These are phyloP conservation scores for Boletus eberwhitei DNA, from an alignment of 768 basidiomycete species.

Conservation along the genomic window DNA sequence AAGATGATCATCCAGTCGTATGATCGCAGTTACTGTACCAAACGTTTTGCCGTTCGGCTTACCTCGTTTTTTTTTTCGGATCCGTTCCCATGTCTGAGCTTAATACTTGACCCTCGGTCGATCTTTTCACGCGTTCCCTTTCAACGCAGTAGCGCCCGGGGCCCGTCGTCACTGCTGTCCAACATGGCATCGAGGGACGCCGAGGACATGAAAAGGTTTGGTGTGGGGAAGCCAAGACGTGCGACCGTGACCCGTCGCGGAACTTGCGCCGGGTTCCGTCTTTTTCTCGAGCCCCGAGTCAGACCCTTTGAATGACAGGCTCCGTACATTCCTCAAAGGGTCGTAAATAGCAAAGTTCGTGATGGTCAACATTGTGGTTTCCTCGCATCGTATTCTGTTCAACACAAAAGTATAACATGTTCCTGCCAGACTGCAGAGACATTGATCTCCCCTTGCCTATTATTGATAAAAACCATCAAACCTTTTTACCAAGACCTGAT, in stretches of 20 bases:
- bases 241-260: slow-evolving; percentile 43
- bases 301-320: slow-evolving; percentile 37
- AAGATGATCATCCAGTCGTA: slow-evolving; percentile 16
- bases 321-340: slow-evolving; percentile 14
- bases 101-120: slow-evolving; percentile 26
- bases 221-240: slow-evolving; percentile 45
- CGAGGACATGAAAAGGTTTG: slow-evolving; percentile 55
- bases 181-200: slow-evolving; percentile 49
- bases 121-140: slow-evolving; percentile 55
- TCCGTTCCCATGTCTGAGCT: slow-evolving; percentile 9
- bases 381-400: background rate
- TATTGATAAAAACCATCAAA: slow-evolving; percentile 2
- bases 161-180: slow-evolving; percentile 56
- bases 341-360: slow-evolving; percentile 8
- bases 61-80: slow-evolving; percentile 12
- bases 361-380: background rate
- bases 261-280: slow-evolving; percentile 51
- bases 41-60: no score
- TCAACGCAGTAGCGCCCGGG: slow-evolving; percentile 52
- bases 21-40: no score
- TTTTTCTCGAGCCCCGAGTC: slow-evolving; percentile 48
- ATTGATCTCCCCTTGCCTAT: slow-evolving; percentile 4
- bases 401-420: slow-evolving; percentile 1
- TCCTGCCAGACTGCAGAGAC: background rate
- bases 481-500: slow-evolving; percentile 1